Percentiles rank a stretch among this genome's conserved stretches.
Conservation (phyloP, 345 rosid genomes). For the Iberis pinnata region DNA sequence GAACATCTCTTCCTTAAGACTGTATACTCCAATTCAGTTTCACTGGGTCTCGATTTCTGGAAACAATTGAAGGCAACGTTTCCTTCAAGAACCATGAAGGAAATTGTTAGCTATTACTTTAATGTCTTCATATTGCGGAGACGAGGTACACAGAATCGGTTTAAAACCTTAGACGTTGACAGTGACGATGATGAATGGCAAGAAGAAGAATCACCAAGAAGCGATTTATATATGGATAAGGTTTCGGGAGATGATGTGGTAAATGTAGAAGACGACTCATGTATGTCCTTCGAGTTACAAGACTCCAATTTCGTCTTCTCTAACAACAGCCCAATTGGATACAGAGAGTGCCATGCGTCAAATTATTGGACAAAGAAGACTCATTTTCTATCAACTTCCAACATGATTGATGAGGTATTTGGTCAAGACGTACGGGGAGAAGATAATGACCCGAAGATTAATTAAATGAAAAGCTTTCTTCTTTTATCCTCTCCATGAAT, state of each 20-base stretch:
- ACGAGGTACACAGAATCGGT: conserved; percentile 64
- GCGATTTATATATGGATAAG: too few relatives aligned
- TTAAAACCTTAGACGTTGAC: conserved; percentile 44
- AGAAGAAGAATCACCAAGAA: background rate
- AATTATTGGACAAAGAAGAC: too few relatives aligned
- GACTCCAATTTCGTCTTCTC: conserved; percentile 26
- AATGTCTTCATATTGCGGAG: conserved; percentile 60
- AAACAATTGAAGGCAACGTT: conserved; percentile 45
- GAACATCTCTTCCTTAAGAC: conserved; percentile 50
- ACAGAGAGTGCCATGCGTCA: too few relatives aligned
- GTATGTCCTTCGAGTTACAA: conserved; percentile 46
- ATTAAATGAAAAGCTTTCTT: too few relatives aligned
- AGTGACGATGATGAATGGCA: conserved; percentile 89
- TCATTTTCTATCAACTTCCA: too few relatives aligned
- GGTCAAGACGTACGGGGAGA: too few relatives aligned
- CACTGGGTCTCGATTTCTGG: conserved; percentile 61
- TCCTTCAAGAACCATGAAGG: conserved; percentile 49
- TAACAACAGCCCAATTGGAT: conserved; percentile 16
- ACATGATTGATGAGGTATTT: too few relatives aligned
- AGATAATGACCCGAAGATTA: too few relatives aligned
- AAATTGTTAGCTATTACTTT: conserved; percentile 69
- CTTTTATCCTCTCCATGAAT: too few relatives aligned
- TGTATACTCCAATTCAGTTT: conserved; percentile 53
- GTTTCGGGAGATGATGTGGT: too few relatives aligned
- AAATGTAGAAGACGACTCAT: conserved; percentile 35